Percentiles rank a stretch among this genome's conserved stretches.
These are phyloP conservation scores for Solanum chiquidenum DNA, from an alignment of 257 asterid species.

Conservation along the genomic window DNA sequence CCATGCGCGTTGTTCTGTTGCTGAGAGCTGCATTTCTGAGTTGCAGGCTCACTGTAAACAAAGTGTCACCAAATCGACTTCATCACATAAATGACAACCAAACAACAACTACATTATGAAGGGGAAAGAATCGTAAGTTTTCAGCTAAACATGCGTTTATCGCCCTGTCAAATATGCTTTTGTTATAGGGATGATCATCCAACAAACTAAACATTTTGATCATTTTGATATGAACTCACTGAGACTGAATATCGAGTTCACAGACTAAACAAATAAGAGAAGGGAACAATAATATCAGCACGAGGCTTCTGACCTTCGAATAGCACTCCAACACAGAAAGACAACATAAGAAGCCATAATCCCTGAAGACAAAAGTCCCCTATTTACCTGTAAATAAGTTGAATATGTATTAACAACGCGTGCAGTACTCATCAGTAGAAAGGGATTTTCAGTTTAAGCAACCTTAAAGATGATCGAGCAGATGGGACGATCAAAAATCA, in stretches of 20 bases:
- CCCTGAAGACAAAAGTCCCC: slow-evolving; percentile 88
- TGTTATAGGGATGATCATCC: neutral
- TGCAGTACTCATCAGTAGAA: neutral
- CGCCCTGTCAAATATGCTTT: neutral
- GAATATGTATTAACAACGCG: neutral
- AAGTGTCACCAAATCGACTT: neutral
- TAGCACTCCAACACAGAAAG: slow-evolving; percentile 91
- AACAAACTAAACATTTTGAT: neutral
- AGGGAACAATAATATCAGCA: neutral
- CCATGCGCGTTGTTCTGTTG: slow-evolving; percentile 41
- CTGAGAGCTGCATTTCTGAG: slow-evolving; percentile 68
- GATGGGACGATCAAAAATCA: neutral
- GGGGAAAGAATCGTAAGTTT: neutral
- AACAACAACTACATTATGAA: neutral
- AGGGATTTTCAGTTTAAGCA: neutral
- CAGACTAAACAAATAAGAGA: neutral
- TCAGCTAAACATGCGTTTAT: neutral
- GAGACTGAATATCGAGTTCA: neutral
- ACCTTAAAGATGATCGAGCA: neutral
- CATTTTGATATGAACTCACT: neutral
- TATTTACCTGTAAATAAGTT: slow-evolving; percentile 50
- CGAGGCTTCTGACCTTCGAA: slow-evolving; percentile 48
- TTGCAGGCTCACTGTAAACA: slow-evolving; percentile 67
- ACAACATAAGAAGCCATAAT: slow-evolving; percentile 92
- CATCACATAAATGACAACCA: neutral